Evolutionary conservation across 345 rosid genomes (phyloP), one percentile per base, ranked within the genome.

Genomic region (Lepidium sativum): DNA sequence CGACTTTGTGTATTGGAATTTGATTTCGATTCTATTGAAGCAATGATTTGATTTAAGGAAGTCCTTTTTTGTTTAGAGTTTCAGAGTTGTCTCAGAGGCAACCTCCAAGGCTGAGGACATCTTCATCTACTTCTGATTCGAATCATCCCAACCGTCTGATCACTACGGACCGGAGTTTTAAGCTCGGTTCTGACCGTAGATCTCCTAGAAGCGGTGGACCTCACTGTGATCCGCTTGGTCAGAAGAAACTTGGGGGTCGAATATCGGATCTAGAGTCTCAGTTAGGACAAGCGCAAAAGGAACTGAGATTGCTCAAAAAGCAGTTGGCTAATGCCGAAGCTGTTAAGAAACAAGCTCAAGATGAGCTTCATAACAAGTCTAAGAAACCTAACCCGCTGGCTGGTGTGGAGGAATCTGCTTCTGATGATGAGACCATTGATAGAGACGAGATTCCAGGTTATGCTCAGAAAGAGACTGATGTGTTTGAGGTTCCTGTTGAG

Each of bases 271-370:
- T 89, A 31, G 98, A 92, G 74, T 83, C 90, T 23, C 98, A 92
- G 72, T 89, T 92, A 42, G 90, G 87, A 67, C 98, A 89, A 65
- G 98, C 97, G n/a, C 97, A 89, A 72, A 81, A 73, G 33, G 97
- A 89, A 74, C 86, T 92, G 23, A 87, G 87, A 82, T 54, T 43
- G 75, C 77, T 92, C 62, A 92, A 87, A 75, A 77, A 81, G 17
- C 97, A 89, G 77, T 62, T 92, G 77, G 83, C 60, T 42, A 80
- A 80, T 18, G 91, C 97, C 16, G 96, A 87, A 77, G 91, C 97
- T 70, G 96, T 89, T 55, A 92, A 83, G 83, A 84, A 80, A 49
- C 87, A 77, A 63, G 91, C 91, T 62, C 86, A 84, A 63, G 79
- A 75, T 18, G 80, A 83, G 74, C 71, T 85, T 60, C 83, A 80